Evolutionary conservation across 2,329 filamentous ascomycete genomes (phyloP), one percentile per base, ranked within the genome.

Genomic region (Phoma sp.): DNA sequence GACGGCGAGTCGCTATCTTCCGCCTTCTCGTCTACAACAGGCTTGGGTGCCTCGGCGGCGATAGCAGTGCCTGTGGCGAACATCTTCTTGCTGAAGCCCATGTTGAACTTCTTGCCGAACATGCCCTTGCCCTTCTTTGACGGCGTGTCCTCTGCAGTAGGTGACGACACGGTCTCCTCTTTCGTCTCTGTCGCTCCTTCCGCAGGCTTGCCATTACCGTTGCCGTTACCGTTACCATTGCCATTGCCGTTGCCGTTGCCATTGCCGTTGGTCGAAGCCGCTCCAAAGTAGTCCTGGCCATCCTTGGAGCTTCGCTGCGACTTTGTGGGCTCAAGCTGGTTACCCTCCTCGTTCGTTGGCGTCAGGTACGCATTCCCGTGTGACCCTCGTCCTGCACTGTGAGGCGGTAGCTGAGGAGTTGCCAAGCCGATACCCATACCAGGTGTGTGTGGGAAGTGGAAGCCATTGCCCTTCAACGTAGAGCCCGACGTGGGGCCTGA

Each of bases 61-160:
- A 66, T 53, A 1, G 83, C 80, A 2, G 87, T 88, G 14, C 91
- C 85, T 2, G 65, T 68, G 11, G 87, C 87, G 12, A 93, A 81
- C 75, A 96, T 96, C 80, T 96, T 97, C 67, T 88, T 89, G 62
- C 88, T 87, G 67, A 93, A 92, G 0, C 88, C 87, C 79, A 84
- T 84, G 40, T 89, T 87, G 74, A 96, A 93, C 66, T 91, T 91
- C 77, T 93, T 95, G 36, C 89, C 87, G 71, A 96, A 96, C 5
- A 91, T 79, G 43, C 80, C 77, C 49, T 81, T 87, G 61, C 85
- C 84, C 54, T 67, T 86, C 78, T 73, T 89, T 3, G 67, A 61
- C 10, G 68, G 67, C 1, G 71, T 69, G 25, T 70, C 69, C 17
- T 61, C 53, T 47, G 68, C 74, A 7, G 53, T 86, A 78, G 48